Evolutionary conservation across 345 rosid genomes (phyloP).

Genomic region (Eucalyptus sp.): DNA sequence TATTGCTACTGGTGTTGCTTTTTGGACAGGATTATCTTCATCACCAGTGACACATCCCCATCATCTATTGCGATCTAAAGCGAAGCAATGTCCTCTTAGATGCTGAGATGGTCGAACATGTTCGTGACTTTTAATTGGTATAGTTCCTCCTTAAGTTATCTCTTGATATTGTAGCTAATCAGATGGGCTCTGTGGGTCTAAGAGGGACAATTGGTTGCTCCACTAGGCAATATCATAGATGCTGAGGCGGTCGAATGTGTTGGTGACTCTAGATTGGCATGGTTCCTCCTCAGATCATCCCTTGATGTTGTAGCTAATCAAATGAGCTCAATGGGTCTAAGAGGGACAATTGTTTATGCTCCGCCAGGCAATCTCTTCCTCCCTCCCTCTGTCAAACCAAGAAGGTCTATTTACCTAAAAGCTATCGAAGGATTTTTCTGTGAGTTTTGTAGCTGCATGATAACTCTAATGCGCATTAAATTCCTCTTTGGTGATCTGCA

Average conservation of each 20-base stretch:
- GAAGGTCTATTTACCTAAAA: too few relatives aligned
- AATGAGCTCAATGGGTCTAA: not conserved
- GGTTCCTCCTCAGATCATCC: not conserved
- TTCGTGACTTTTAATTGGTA: not conserved
- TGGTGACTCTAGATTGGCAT: fast-evolving
- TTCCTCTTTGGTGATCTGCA: too few relatives aligned
- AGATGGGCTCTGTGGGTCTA: too few relatives aligned
- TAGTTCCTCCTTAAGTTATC: too few relatives aligned
- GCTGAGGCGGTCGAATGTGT: fast-evolving
- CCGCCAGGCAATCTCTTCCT: not conserved
- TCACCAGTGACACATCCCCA: fast-evolving
- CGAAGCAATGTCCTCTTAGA: not conserved
- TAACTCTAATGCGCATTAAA: too few relatives aligned
- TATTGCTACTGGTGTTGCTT: not conserved
- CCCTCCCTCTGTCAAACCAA: too few relatives aligned
- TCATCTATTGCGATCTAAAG: not conserved
- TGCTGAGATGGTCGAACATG: not conserved
- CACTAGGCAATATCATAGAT: not conserved
- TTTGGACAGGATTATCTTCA: not conserved
- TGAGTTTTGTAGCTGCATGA: too few relatives aligned
- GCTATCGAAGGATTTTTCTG: too few relatives aligned
- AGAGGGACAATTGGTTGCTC: too few relatives aligned
- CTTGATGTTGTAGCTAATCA: not conserved
- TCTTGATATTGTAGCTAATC: too few relatives aligned
- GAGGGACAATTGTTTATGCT: not conserved